These are phyloP conservation scores for Saururus chinensis DNA, from an alignment of 164 flowering plant genomes.

Conservation along the genomic window DNA sequence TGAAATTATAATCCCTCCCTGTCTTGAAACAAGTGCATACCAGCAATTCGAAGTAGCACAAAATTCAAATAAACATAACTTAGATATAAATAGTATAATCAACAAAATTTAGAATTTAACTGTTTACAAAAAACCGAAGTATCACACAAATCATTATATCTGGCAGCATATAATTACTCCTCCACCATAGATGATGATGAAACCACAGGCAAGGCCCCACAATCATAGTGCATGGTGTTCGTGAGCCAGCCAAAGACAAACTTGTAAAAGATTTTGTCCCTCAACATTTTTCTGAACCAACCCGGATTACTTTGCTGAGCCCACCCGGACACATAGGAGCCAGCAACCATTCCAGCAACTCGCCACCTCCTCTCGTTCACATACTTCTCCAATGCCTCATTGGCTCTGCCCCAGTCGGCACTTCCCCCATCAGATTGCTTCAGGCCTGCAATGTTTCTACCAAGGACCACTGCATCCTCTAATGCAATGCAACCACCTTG, in stretches of 20 bases:
- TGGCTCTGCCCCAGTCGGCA: neutral
- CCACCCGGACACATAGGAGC: constrained; percentile 12
- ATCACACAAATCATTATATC: too few species aligned
- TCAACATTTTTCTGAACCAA: neutral
- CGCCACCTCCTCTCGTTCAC: constrained; percentile 17
- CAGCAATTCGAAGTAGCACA: too few species aligned
- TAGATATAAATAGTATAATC: too few species aligned
- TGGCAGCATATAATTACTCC: too few species aligned
- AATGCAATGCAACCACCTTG: constrained; percentile 20
- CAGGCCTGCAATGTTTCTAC: constrained; percentile 6
- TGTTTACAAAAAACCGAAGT: too few species aligned
- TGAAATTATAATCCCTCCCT: too few species aligned
- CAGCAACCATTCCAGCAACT: constrained; percentile 3
- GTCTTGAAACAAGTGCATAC: too few species aligned
- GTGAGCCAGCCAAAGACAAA: neutral
- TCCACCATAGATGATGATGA: neutral
- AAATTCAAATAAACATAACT: too few species aligned
- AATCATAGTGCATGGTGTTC: neutral
- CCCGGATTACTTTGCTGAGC: constrained; percentile 9
- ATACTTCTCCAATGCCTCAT: constrained; percentile 6
- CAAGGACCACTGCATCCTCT: constrained; percentile 19
- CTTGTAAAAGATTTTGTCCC: neutral
- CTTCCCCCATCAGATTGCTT: neutral
- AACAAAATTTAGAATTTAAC: too few species aligned
- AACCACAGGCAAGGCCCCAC: neutral